Evolutionary conservation across 768 basidiomycete species (phyloP).

Genomic region (Plicaturopsis crispa): DNA sequence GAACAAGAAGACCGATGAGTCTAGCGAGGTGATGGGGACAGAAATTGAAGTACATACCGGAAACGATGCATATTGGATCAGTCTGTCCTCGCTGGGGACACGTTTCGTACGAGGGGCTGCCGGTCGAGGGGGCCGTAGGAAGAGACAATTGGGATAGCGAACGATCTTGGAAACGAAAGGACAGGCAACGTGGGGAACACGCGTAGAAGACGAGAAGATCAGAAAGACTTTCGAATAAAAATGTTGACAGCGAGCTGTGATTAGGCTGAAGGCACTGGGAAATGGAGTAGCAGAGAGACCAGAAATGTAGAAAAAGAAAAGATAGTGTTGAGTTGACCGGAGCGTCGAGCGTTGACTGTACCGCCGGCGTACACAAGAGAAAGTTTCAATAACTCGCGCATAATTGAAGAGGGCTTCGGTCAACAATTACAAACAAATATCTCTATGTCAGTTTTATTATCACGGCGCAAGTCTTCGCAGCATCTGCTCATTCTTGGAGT

Average conservation of each 20-base stretch:
- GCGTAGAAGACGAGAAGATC: conserved; percentile 39
- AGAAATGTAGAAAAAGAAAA: conserved; percentile 8
- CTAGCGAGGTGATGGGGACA: conserved; percentile 17
- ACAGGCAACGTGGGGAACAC: conserved; percentile 72
- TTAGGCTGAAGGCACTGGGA: no score
- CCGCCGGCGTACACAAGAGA: no score
- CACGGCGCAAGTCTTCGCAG: no score
- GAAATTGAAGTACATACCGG: conserved; percentile 49
- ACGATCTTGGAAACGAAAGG: conserved; percentile 31
- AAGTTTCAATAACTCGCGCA: no score
- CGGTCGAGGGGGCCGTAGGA: background rate
- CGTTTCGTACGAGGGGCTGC: conserved; percentile 35
- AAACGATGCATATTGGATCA: conserved; percentile 69
- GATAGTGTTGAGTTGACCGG: conserved; percentile 2
- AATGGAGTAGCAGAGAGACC: no score
- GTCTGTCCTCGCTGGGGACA: conserved; percentile 66
- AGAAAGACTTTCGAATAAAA: conserved; percentile 20
- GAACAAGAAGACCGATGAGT: conserved; percentile 14
- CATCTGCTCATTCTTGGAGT: no score
- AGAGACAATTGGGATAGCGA: conserved; percentile 11
- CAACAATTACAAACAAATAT: no score
- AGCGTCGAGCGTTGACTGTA: no score
- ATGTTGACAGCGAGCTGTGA: no score
- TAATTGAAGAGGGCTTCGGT: no score
- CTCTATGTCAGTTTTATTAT: no score